Evolutionary conservation across 208 protist species (phyloP).

Genomic region (Trypanosoma congolense): DNA sequence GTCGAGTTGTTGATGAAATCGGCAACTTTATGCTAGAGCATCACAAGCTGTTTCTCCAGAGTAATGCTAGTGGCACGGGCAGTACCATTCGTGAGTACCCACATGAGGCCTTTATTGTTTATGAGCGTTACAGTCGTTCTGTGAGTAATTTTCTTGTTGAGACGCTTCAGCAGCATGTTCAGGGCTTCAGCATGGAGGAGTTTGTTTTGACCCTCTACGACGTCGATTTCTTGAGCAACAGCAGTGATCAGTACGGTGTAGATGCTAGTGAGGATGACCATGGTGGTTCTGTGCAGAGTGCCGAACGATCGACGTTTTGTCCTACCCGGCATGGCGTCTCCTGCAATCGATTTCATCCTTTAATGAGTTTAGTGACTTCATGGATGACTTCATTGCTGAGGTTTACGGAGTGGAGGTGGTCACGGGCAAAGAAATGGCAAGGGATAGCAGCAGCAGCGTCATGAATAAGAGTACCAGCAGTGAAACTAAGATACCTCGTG

Average conservation of each 20-base stretch:
- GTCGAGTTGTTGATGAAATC: constrained; percentile 44
- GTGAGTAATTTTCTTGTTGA: constrained; percentile 46
- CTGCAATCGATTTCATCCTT: constrained; percentile 76
- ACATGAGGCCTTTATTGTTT: constrained; percentile 67
- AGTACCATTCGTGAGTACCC: constrained; percentile 33
- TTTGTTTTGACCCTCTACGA: constrained; percentile 76
- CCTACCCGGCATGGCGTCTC: constrained; percentile 74
- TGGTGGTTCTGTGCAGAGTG: background rate
- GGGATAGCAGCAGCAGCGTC: too few relatives aligned
- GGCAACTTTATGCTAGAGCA: constrained; percentile 63
- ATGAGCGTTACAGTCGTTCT: constrained; percentile 47
- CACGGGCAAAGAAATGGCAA: background rate
- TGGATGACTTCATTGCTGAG: constrained; percentile 83
- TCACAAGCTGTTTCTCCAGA: constrained; percentile 59
- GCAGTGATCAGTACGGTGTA: constrained; percentile 1
- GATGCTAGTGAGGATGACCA: constrained; percentile 1
- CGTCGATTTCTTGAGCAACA: constrained; percentile 11
- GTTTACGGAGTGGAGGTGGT: constrained; percentile 53
- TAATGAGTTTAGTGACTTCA: constrained; percentile 70
- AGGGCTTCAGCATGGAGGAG: constrained; percentile 66
- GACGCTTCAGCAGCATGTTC: constrained; percentile 41
- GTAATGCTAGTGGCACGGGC: background rate
- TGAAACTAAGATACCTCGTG: background rate
- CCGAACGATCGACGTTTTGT: constrained; percentile 41
- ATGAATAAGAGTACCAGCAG: too few relatives aligned